A percentile compares a stretch with the other conserved stretches of the same genome.
phyloP scores from a whole-genome alignment of 2,329 filamentous ascomycete species.

The Apiospora saccharicola region DNA sequence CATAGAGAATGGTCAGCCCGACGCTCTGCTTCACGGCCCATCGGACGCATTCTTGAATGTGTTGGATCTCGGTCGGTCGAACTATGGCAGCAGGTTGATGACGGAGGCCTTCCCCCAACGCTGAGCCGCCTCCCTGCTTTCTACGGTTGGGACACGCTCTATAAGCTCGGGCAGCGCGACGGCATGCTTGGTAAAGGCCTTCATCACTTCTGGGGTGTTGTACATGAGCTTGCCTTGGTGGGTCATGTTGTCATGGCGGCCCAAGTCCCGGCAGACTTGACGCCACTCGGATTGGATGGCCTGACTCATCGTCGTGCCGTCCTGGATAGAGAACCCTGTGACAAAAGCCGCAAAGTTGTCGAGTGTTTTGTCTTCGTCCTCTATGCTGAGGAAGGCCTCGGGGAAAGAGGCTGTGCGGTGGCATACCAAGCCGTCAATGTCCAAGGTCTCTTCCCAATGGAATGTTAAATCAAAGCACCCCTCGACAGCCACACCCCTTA shows the following conservation, averaged over 20 bases:
- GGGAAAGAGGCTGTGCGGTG: conserved; percentile 56
- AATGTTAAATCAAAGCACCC: no score
- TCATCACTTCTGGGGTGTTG: conserved; percentile 47
- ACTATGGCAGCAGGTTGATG: conserved; percentile 52
- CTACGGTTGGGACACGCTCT: neutral
- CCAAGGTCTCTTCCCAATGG: conserved; percentile 56
- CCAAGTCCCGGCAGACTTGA: conserved; percentile 57
- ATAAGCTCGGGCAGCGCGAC: neutral
- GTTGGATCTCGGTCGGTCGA: conserved; percentile 52
- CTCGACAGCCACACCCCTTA: no score
- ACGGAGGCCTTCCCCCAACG: conserved; percentile 50
- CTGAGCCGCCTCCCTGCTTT: neutral
- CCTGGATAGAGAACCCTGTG: conserved; percentile 47
- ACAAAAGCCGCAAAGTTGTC: conserved; percentile 62
- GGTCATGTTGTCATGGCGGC: conserved; percentile 42
- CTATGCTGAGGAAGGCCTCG: conserved; percentile 50
- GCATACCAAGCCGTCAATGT: conserved; percentile 56
- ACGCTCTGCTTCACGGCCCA: conserved; percentile 60
- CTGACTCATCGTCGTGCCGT: conserved; percentile 40
- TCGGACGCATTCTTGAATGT: conserved; percentile 62
- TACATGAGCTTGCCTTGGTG: conserved; percentile 54
- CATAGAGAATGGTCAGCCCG: conserved; percentile 60
- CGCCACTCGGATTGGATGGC: conserved; percentile 53
- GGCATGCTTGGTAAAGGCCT: conserved; percentile 19
- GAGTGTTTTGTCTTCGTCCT: conserved; percentile 52